Evolutionary conservation across 257 asterid species (phyloP).

Genomic region (Capsicum chinense): DNA sequence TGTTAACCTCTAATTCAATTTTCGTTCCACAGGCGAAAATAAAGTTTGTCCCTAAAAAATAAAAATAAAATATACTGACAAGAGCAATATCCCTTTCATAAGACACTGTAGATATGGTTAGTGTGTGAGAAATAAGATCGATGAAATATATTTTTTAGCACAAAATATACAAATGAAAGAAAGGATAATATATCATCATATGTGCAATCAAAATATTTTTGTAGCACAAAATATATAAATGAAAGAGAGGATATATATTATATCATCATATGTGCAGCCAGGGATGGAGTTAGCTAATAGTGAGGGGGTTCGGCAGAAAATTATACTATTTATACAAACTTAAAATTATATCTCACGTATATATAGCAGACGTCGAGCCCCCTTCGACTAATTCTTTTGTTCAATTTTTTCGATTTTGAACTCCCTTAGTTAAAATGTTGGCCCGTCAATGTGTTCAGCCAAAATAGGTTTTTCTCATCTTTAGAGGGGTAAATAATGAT

Average conservation of each 20-base stretch:
- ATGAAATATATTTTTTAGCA: not conserved
- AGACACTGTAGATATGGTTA: not conserved
- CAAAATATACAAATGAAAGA: not conserved
- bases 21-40: not conserved
- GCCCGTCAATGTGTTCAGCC: not conserved
- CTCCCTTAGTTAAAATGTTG: no score
- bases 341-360: no score
- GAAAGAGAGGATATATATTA: no score
- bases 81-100: no score
- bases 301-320: no score
- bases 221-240: no score
- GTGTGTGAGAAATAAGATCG: not conserved
- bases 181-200: not conserved
- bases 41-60: not conserved
- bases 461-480: not conserved
- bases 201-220: not conserved
- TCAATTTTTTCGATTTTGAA: no score
- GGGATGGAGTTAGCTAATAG: no score
- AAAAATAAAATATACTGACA: not conserved
- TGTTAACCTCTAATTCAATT: not conserved
- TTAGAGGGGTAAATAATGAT: not conserved
- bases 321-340: no score
- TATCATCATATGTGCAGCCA: no score
- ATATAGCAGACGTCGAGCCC: no score
- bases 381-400: no score